Percentiles rank a stretch among this genome's conserved stretches.
Conservation (phyloP, 129 eudicot genomes). For the Centaurea solstitialis region DNA sequence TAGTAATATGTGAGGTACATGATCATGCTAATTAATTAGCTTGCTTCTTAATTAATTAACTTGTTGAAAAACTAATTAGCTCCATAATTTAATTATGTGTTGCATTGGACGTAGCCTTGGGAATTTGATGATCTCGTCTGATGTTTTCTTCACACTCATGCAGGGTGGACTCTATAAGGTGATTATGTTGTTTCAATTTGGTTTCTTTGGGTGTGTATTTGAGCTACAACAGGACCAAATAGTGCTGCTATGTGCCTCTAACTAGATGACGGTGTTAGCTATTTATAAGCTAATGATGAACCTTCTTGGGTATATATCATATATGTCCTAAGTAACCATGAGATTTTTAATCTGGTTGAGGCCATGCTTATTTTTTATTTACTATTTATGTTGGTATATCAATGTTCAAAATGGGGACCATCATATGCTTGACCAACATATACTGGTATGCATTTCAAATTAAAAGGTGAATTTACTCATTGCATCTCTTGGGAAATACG, state of each 20-base stretch:
- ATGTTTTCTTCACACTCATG: too few relatives aligned
- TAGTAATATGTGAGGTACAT: slow-evolving; percentile 7
- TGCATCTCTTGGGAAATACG: too few relatives aligned
- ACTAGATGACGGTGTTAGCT: too few relatives aligned
- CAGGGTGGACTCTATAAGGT: slow-evolving; percentile 76
- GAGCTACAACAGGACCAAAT: background rate
- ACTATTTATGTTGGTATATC: too few relatives aligned
- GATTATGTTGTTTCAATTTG: background rate
- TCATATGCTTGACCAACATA: too few relatives aligned
- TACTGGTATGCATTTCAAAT: too few relatives aligned
- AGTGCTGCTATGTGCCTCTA: background rate
- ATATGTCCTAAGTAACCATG: too few relatives aligned
- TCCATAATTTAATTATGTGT: background rate
- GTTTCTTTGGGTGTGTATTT: background rate
- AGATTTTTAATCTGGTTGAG: too few relatives aligned
- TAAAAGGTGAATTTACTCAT: too few relatives aligned
- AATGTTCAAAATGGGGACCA: too few relatives aligned
- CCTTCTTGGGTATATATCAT: background rate
- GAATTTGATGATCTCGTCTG: slow-evolving; percentile 14
- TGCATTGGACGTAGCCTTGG: slow-evolving; percentile 21
- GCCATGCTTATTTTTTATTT: too few relatives aligned
- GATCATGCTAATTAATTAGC: slow-evolving; percentile 1
- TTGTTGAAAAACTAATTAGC: background rate
- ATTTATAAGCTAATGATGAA: too few relatives aligned
- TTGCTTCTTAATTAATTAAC: slow-evolving; percentile 6